Conservation (phyloP, 2,329 filamentous ascomycete genomes). For the Xylariaceae sp. region DNA sequence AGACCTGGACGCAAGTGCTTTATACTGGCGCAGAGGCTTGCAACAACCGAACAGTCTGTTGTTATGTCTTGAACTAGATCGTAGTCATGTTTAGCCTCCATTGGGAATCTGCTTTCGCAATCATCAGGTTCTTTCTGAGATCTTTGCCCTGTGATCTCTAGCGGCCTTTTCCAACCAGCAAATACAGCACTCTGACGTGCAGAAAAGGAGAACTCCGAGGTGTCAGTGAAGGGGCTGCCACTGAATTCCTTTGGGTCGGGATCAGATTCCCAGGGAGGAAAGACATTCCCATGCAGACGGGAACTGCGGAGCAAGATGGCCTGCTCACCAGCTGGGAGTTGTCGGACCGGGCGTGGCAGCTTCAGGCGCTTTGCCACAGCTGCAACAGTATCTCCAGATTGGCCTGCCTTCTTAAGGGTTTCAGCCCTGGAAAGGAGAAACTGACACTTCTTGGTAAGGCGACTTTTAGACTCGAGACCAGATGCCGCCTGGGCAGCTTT, state of each 20-base stretch:
- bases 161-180: slow-evolving; percentile 78
- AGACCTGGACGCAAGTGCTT: slow-evolving; percentile 70
- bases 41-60: slow-evolving; percentile 95
- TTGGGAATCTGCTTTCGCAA: slow-evolving; percentile 25
- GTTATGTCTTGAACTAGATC: slow-evolving; percentile 95
- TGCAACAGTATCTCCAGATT: slow-evolving; percentile 24
- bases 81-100: slow-evolving; percentile 54
- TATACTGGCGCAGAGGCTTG: slow-evolving; percentile 84
- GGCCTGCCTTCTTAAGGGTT: slow-evolving; percentile 62
- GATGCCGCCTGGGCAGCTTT: slow-evolving; percentile 66
- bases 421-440: slow-evolving; percentile 74
- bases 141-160: slow-evolving; percentile 60
- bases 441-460: slow-evolving; percentile 70
- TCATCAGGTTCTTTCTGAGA: background rate
- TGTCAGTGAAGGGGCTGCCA: slow-evolving; percentile 68
- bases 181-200: slow-evolving; percentile 75
- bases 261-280: slow-evolving; percentile 78
- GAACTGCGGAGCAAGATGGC: slow-evolving; percentile 78
- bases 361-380: slow-evolving; percentile 32
- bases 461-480: slow-evolving; percentile 63
- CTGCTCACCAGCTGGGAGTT: slow-evolving; percentile 70
- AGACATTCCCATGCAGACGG: slow-evolving; percentile 78
- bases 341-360: slow-evolving; percentile 53
- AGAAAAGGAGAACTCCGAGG: slow-evolving; percentile 72
- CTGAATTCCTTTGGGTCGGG: slow-evolving; percentile 66